Evolutionary conservation across 2,329 filamentous ascomycete species (phyloP).

Genomic region (Nigrospora sphaerica): DNA sequence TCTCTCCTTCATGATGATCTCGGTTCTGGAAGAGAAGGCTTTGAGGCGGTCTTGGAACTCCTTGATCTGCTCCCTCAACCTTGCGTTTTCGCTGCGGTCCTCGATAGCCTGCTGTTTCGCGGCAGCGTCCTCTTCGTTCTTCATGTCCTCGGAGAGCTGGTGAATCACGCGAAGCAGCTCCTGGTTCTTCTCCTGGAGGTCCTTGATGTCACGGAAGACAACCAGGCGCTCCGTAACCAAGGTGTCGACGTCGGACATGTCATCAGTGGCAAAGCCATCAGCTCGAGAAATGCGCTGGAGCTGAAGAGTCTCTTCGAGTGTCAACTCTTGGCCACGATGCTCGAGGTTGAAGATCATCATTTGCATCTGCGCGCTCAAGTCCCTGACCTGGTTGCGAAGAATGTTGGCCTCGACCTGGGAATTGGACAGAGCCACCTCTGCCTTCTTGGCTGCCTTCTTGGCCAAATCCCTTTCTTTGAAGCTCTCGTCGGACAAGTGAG

Average conservation of each 20-base stretch:
- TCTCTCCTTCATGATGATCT: conserved; percentile 90
- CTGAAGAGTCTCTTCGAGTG: conserved; percentile 63
- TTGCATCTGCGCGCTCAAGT: conserved; percentile 84
- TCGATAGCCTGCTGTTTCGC: conserved; percentile 56
- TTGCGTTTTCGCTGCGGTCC: conserved; percentile 66
- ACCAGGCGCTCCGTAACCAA: conserved; percentile 88
- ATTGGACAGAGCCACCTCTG: conserved; percentile 62
- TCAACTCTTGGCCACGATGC: conserved; percentile 66
- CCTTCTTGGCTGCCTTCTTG: conserved; percentile 70
- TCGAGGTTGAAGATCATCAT: conserved; percentile 84
- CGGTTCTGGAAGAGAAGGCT: conserved; percentile 73
- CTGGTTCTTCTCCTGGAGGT: conserved; percentile 82
- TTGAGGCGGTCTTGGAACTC: conserved; percentile 78
- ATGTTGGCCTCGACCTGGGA: conserved; percentile 67
- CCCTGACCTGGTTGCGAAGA: conserved; percentile 77
- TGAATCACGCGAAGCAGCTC: conserved; percentile 77
- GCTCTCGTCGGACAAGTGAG: conserved; percentile 73
- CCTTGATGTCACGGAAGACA: conserved; percentile 76
- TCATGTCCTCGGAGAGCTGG: conserved; percentile 80
- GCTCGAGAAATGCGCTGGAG: conserved; percentile 71
- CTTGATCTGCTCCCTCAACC: conserved; percentile 64
- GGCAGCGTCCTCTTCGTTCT: conserved; percentile 76
- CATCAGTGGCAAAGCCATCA: conserved; percentile 61
- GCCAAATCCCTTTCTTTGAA: conserved; percentile 74
- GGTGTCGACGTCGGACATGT: conserved; percentile 76